Evolutionary conservation across 352 stramenopile species (phyloP), one percentile per base, ranked within the genome.

Genomic region (Pythium scleroteichum): DNA sequence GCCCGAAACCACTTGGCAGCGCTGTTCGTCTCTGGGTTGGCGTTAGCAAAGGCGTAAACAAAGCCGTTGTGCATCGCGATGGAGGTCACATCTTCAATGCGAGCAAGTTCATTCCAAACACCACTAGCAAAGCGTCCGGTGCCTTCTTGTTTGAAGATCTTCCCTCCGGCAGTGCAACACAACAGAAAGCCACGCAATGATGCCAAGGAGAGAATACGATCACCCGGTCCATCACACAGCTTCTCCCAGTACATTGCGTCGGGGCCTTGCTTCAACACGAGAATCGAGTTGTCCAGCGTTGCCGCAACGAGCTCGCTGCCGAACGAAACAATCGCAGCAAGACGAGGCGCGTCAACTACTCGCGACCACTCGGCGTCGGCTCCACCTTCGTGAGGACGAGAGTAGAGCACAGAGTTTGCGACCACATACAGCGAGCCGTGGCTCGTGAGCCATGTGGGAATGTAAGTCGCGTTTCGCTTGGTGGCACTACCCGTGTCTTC

Each of bases 11-110:
- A 94, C 40, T 69, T 38, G 24, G 45, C 33, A 38, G 42, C 41
- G 10, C 35, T 24, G 29, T 40, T 39, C n/a, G 39, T 53, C 19
- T 41, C 39, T 35, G 29, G 29, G 5, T 35, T 35, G 29, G 29
- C 45, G 4, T 61, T 53, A n/a, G 59, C 73, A 53, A 72, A 67
- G 4, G 73, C 83, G 62, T 92, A 93, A 52, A 93, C 47, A 45
- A 73, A 88, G 3, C 76, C 72, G 59, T 92, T 88, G 77, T 91
- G 82, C n/a, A 92, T 66, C 2, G 68, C 75, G 46, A 95, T 90
- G 5, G 68, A 63, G 3, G 62, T 67, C 33, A 72, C 78, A 23
- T 68, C 75, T 14, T 71, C 48, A 0, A 86, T 72, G 22, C 73
- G 47, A 20, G 72, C 76, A 12, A 93, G 61, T 44, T 82, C 49